Base-by-base conservation (phyloP, 2,329 filamentous ascomycete genomes). In the Fusarium sororula region DNA sequence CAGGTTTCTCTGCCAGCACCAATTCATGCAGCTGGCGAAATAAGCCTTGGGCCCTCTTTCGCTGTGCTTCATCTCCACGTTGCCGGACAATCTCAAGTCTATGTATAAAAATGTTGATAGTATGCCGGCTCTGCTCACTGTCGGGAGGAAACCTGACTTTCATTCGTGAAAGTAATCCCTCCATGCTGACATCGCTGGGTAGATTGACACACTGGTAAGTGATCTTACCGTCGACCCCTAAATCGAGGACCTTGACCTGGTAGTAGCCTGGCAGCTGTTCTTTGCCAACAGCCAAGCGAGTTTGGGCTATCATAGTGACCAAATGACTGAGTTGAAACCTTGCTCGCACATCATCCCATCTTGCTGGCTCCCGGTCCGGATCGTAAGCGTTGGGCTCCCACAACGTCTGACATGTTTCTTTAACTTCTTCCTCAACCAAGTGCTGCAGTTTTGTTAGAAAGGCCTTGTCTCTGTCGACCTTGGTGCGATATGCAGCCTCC, bases 201-300 rank as follows among this genome's bases (percentile, higher is more conserved):
- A 78, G 61, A 14, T 26, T 66, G 22, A 47, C 41, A 17, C 51
- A 63, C 35, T 66, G 68, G 22, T 58, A 44, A 26, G 70, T 38
- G 7, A 78, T 53, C 50, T 71, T 74, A 24, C 75, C 72, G 18
- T 70, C 62, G 11, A 48, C 35, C 22, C 68, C 38, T 18, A 78
- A 55, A 22, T 78, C 75, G 10, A 75, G 38, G n/a, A 78, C 47
- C 18, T 54, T 64, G 30, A 54, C 26, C 28, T 56, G 62, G 35
- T 68, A 77, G 53, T 78, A 75, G 11, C 69, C 72, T 14, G 74
- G 74, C 3, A 78, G 54, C 14, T 65, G 61, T 22, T 64, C 70
- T 28, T 53, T 68, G 14, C 65, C 74, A 20, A 71, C 37, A 13
- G 68, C 38, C 15, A 78, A 47, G n/a, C 77, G 75, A 35, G 63